phyloP scores from a whole-genome alignment of 495 filamentous ascomycete genomes.

The Articulospora tetracladia region DNA sequence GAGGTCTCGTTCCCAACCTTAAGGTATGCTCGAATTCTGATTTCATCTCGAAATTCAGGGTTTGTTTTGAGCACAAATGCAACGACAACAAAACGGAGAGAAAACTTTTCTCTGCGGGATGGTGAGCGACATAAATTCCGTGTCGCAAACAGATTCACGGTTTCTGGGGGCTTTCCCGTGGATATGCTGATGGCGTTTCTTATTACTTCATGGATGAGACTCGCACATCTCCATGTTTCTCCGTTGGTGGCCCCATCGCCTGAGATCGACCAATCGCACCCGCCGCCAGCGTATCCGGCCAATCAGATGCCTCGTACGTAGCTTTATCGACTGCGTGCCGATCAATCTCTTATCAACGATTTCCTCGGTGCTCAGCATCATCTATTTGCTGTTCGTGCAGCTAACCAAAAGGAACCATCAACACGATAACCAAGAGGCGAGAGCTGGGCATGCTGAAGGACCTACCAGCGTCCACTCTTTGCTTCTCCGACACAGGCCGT shows the following conservation, averaged over 20 bases:
- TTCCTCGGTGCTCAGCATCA: background rate
- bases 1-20: too few relatives aligned
- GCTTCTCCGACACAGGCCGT: slow-evolving; percentile 5
- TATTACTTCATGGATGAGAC: background rate
- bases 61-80: too few relatives aligned
- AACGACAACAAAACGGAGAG: too few relatives aligned
- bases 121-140: too few relatives aligned
- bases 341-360: background rate
- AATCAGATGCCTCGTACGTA: background rate
- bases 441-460: background rate
- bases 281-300: background rate
- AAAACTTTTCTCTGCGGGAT: background rate
- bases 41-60: too few relatives aligned
- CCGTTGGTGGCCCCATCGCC: background rate
- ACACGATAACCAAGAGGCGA: background rate
- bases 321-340: background rate
- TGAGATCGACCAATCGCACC: background rate
- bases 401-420: slow-evolving; percentile 1
- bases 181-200: background rate
- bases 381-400: background rate
- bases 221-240: background rate
- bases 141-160: too few relatives aligned
- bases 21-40: too few relatives aligned
- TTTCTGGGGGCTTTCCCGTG: background rate
- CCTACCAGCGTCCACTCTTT: too few relatives aligned